Percentiles rank a stretch among this genome's conserved stretches.
Conservation (phyloP, 345 rosid genomes). For the Boechera stricta region DNA sequence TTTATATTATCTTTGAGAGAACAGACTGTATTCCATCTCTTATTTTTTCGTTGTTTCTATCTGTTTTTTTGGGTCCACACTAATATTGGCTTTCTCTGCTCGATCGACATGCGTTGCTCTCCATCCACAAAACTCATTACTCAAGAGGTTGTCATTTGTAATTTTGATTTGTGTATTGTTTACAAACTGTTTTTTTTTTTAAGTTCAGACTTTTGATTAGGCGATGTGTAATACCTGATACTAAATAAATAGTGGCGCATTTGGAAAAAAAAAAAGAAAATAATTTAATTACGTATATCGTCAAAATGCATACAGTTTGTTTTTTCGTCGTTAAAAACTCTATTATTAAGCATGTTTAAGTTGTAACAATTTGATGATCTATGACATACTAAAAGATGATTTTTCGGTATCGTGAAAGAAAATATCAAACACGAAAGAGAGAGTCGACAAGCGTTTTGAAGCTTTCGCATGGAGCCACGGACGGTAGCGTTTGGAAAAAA, state of each 20-base stretch:
- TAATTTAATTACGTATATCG: neutral
- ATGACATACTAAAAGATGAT: neutral
- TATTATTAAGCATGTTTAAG: neutral
- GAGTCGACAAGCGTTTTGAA: neutral
- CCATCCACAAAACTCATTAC: conserved; percentile 27
- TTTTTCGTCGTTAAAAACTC: neutral
- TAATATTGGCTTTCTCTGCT: conserved; percentile 34
- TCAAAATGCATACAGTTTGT: neutral
- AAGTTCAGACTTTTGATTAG: neutral
- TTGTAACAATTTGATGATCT: neutral
- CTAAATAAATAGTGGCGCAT: neutral
- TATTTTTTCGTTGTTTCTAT: conserved; percentile 15
- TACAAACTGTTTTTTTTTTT: neutral
- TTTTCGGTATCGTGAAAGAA: too few species aligned
- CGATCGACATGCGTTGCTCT: too few species aligned
- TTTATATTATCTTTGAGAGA: conserved; percentile 25
- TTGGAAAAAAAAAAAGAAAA: neutral
- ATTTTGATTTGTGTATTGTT: neutral
- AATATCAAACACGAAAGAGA: neutral
- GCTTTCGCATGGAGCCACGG: neutral
- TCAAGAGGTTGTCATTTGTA: neutral
- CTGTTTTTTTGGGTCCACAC: conserved; percentile 28
- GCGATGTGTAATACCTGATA: neutral
- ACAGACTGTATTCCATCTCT: conserved; percentile 77
- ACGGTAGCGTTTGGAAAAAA: neutral